phyloP scores from a whole-genome alignment of 257 asterid genomes.

The Rhazya stricta region DNA sequence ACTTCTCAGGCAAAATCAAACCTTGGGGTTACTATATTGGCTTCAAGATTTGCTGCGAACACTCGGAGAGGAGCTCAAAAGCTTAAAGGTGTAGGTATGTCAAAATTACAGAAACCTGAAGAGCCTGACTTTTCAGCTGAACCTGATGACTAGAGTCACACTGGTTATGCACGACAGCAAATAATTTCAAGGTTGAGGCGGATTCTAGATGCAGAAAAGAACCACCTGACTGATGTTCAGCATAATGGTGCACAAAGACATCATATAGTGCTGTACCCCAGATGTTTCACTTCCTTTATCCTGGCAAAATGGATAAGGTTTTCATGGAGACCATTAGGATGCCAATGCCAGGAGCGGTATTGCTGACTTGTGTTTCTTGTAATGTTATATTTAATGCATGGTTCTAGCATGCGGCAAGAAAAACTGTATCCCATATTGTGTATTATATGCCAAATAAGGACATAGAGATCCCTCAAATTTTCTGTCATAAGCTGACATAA shows the following conservation, averaged over 20 bases:
- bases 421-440: not conserved
- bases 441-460: not conserved
- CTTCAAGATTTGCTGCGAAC: constrained; percentile 85
- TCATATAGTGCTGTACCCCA: not conserved
- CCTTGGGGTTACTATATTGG: constrained; percentile 74
- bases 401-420: not conserved
- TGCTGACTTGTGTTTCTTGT: not conserved
- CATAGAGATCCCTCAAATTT: not conserved
- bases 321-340: not conserved
- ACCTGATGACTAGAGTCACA: constrained; percentile 50
- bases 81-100: constrained; percentile 60
- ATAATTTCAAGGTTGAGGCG: not conserved
- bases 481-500: not conserved
- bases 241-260: not conserved
- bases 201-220: not conserved
- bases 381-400: not conserved
- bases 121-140: constrained; percentile 82
- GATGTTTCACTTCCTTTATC: not conserved
- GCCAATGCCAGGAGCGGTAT: not conserved
- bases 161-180: not conserved
- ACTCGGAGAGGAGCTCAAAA: constrained; percentile 85
- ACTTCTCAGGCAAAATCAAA: constrained; percentile 36
- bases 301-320: not conserved
- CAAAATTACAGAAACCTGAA: constrained; percentile 73
- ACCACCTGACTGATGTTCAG: not conserved